A percentile compares a stretch with the other conserved stretches of the same genome.
These are phyloP conservation scores for Parietaria judaica DNA, from an alignment of 306 rosid genomes.

Conservation along the genomic window DNA sequence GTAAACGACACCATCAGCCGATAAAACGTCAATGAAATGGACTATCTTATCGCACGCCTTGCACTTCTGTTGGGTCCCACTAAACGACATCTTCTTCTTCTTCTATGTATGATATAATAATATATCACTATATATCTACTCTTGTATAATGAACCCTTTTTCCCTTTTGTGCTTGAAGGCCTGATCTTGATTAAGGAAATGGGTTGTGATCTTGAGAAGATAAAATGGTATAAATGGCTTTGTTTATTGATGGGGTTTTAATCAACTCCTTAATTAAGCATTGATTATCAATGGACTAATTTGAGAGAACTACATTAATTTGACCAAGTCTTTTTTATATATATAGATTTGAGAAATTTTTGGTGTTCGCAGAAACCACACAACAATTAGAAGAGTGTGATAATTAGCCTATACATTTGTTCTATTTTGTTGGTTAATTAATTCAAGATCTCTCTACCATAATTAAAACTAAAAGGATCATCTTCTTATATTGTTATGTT, in stretches of 20 bases:
- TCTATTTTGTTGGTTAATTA: too few species aligned
- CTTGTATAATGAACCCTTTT: slow-evolving; percentile 11
- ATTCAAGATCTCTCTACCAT: too few species aligned
- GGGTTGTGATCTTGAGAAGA: slow-evolving; percentile 21
- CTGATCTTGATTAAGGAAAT: slow-evolving; percentile 19
- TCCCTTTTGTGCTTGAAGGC: slow-evolving; percentile 19
- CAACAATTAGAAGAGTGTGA: too few species aligned
- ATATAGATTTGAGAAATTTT: neutral
- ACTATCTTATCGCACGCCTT: slow-evolving; percentile 68
- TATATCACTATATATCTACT: too few species aligned
- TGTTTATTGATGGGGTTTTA: slow-evolving; percentile 10
- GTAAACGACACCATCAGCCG: slow-evolving; percentile 49
- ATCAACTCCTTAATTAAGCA: slow-evolving; percentile 10
- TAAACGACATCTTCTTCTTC: slow-evolving; percentile 44
- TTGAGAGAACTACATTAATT: neutral
- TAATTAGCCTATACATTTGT: too few species aligned
- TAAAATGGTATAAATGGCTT: neutral
- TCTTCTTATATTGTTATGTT: too few species aligned
- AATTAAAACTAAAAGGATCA: too few species aligned
- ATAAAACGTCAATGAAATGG: slow-evolving; percentile 46
- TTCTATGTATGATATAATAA: neutral
- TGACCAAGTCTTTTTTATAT: slow-evolving; percentile 21
- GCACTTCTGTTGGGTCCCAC: slow-evolving; percentile 76
- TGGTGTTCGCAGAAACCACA: too few species aligned
- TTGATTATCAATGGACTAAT: neutral